Percentiles rank a stretch among this genome's conserved stretches.
These are phyloP conservation scores for Cyberlindnera saturnus DNA, from an alignment of 805 yeast genomes.

Conservation along the genomic window DNA sequence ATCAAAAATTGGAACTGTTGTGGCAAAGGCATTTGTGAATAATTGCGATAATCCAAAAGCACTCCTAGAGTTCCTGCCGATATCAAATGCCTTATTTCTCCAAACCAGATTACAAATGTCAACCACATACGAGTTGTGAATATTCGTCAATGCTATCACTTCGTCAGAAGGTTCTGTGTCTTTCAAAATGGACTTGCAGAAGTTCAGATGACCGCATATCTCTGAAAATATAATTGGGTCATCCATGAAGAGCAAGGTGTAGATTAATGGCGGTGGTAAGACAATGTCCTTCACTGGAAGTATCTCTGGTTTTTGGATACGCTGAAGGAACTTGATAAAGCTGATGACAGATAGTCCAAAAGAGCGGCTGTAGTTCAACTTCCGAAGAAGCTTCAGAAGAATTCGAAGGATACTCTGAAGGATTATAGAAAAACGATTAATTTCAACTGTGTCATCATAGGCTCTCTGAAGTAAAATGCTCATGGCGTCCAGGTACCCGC, in stretches of 20 bases:
- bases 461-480: not conserved
- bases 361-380: conserved; percentile 3
- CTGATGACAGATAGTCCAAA: conserved; percentile 6
- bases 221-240: conserved; percentile 42
- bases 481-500: conserved; percentile 6
- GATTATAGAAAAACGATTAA: not conserved
- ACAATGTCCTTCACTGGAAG: conserved; percentile 25
- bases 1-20: conserved; percentile 22
- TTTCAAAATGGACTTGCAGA: conserved; percentile 20
- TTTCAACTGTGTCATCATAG: not conserved
- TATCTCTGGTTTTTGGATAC: conserved; percentile 16
- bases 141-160: conserved; percentile 21
- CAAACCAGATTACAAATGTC: conserved; percentile 51
- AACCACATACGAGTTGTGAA: conserved; percentile 47
- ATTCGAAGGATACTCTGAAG: not conserved
- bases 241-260: conserved; percentile 32
- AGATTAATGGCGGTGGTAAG: conserved; percentile 34
- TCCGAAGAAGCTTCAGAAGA: not conserved
- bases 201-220: conserved; percentile 39
- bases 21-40: conserved; percentile 20
- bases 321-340: conserved; percentile 9
- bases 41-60: conserved; percentile 27
- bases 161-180: conserved; percentile 10
- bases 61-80: conserved; percentile 25
- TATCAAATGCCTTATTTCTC: conserved; percentile 47